Conservation (phyloP, 495 filamentous ascomycete genomes). For the Copromyces sp. region DNA sequence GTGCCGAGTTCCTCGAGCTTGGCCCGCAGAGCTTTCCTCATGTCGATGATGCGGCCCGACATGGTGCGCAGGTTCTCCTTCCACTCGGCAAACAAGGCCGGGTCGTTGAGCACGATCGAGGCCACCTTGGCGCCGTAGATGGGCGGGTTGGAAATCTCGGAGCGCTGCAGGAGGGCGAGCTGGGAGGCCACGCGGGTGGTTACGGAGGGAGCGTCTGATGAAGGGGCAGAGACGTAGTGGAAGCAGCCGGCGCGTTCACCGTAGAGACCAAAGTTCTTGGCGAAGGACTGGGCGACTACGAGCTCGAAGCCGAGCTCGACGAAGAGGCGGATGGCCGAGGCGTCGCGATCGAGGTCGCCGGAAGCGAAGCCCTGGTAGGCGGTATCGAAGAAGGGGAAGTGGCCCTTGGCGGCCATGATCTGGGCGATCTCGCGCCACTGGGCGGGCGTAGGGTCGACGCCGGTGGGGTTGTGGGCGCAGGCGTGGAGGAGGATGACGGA, state of each 20-base stretch:
- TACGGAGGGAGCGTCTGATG: slow-evolving; percentile 50
- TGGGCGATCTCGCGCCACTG: slow-evolving; percentile 88
- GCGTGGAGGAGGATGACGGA: slow-evolving; percentile 89
- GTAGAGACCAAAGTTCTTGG: slow-evolving; percentile 98
- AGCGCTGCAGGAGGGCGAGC: slow-evolving; percentile 88
- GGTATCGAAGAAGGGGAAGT: slow-evolving; percentile 98
- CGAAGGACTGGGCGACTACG: slow-evolving; percentile 89
- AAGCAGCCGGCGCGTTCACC: slow-evolving; percentile 93
- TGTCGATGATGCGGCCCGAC: slow-evolving; percentile 85
- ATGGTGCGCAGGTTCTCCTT: slow-evolving; percentile 86
- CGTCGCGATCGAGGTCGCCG: slow-evolving; percentile 74
- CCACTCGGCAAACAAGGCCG: slow-evolving; percentile 80
- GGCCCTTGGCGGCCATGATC: slow-evolving; percentile 60
- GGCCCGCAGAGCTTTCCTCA: slow-evolving; percentile 64
- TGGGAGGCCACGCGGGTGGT: slow-evolving; percentile 68
- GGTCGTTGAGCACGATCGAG: slow-evolving; percentile 70
- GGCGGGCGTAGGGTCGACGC: slow-evolving; percentile 86
- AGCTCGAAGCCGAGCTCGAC: slow-evolving; percentile 92
- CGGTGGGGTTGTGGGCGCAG: slow-evolving; percentile 97
- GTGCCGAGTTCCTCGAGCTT: slow-evolving; percentile 76
- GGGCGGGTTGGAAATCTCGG: slow-evolving; percentile 93
- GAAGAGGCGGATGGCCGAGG: slow-evolving; percentile 87
- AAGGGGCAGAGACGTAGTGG: slow-evolving; percentile 79
- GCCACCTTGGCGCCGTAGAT: slow-evolving; percentile 90
- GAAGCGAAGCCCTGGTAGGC: slow-evolving; percentile 98